A percentile compares a stretch with the other conserved stretches of the same genome.
These are phyloP conservation scores for Evansstolkia leycettana DNA, from an alignment of 495 filamentous ascomycete genomes.

Conservation along the genomic window DNA sequence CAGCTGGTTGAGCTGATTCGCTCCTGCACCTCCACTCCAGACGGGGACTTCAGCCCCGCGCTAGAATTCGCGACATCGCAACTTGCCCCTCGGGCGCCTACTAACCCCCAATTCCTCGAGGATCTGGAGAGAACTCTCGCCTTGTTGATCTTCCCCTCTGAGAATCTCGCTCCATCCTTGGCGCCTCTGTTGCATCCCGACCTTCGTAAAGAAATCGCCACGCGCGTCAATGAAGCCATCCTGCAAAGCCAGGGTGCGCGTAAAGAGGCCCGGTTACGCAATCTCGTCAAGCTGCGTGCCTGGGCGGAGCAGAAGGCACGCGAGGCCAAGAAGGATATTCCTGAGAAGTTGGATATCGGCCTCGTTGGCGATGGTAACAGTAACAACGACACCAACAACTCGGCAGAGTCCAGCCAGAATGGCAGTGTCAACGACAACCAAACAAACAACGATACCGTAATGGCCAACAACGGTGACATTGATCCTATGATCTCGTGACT, in stretches of 20 bases:
- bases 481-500: slow-evolving; percentile 48
- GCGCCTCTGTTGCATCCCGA: slow-evolving; percentile 64
- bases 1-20: slow-evolving; percentile 93
- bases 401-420: slow-evolving; percentile 9
- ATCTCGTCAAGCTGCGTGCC: slow-evolving; percentile 65
- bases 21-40: slow-evolving; percentile 45
- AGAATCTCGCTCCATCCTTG: slow-evolving; percentile 64
- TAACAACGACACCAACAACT: slow-evolving; percentile 18
- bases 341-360: slow-evolving; percentile 58
- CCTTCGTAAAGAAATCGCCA: slow-evolving; percentile 71
- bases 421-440: slow-evolving; percentile 12
- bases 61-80: slow-evolving; percentile 79
- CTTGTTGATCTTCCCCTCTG: slow-evolving; percentile 72
- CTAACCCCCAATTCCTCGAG: slow-evolving; percentile 66
- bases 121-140: slow-evolving; percentile 91
- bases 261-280: slow-evolving; percentile 67
- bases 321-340: slow-evolving; percentile 62
- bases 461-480: slow-evolving; percentile 35
- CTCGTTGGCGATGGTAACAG: slow-evolving; percentile 36
- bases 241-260: slow-evolving; percentile 55
- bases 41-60: slow-evolving; percentile 68
- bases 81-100: slow-evolving; percentile 75
- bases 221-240: slow-evolving; percentile 78
- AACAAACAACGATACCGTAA: slow-evolving; percentile 23
- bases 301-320: slow-evolving; percentile 77